phyloP scores from a whole-genome alignment of 1,284 basidiomycete species.

The Melampsora larici-populina region DNA sequence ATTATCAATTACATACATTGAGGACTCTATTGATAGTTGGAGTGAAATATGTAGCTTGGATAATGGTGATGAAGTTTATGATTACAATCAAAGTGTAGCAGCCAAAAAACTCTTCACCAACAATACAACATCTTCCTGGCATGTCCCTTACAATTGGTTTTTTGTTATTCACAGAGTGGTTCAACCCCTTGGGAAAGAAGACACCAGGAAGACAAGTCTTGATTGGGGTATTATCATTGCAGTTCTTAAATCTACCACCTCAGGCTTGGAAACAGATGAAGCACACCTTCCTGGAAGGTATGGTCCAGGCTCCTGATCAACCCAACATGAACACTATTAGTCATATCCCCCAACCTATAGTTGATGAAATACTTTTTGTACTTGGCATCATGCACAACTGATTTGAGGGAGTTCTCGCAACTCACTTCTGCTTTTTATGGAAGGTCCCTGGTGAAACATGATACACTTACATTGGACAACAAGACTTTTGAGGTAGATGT shows the following conservation, averaged over 20 bases:
- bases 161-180: neutral
- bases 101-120: neutral
- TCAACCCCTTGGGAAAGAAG: conserved; percentile 5
- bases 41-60: neutral
- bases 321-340: conserved; percentile 3
- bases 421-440: conserved; percentile 8
- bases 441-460: neutral
- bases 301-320: neutral
- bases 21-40: conserved; percentile 22
- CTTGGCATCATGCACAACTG: conserved; percentile 30
- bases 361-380: neutral
- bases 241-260: conserved; percentile 2
- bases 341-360: neutral
- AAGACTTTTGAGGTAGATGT: neutral
- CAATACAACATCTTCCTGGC: neutral
- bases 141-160: neutral
- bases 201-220: neutral
- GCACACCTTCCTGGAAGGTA: neutral
- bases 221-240: neutral
- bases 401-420: conserved; percentile 9
- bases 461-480: neutral
- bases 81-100: neutral
- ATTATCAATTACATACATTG: neutral
- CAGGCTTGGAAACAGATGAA: neutral
- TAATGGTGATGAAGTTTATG: neutral